Base-by-base conservation (phyloP, 148 eudicot species). In the Vaccinium vitisidaea region DNA sequence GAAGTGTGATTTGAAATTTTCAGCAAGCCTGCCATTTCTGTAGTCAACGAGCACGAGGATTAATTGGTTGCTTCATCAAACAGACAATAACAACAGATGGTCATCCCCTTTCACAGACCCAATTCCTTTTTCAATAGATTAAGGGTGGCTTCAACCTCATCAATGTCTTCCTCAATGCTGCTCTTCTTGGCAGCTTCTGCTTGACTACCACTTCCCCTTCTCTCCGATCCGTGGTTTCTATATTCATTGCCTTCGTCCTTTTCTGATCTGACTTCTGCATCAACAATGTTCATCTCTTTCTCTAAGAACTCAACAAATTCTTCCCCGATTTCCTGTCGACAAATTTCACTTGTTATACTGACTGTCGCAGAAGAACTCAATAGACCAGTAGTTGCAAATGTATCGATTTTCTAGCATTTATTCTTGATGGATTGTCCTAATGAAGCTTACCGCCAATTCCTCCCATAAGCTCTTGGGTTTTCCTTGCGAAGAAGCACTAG, bases 391-490 rank as follows among this genome's bases (percentile, higher is more conserved):
- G 27, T 81, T 81, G 23, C 23, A 53, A 59, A 83, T 77, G 55
- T 0, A 50, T 5, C 21, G 4, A 6, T 43, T 32, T 27, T 75
- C 1, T 54, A 56, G 70, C 54, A 14, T 63, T 53, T 32, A 5
- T 77, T 53, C 19, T 58, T 0, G 14, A 30, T n/a, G 32, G 75
- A 39, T 50, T 58, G 50, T 19, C 43, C 46, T 65, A 84, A 54
- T 76, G 32, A 54, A 55, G 73, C 95, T 88, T 73, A 95, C 99
- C 83, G 97, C 91, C 86, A 97, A 86, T 85, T 97, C 99, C 82
- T 97, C 99, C 99, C 98, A 97, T 83, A 97, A 88, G 91, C 98
- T 93, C 96, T 93, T 95, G 15, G 99, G 99, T 70, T 93, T 97
- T 78, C 92, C 98, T 86, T 95, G 96, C 65, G 99, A 88, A 65